Conservation (phyloP, 257 asterid genomes). For the Plantago ovata region DNA sequence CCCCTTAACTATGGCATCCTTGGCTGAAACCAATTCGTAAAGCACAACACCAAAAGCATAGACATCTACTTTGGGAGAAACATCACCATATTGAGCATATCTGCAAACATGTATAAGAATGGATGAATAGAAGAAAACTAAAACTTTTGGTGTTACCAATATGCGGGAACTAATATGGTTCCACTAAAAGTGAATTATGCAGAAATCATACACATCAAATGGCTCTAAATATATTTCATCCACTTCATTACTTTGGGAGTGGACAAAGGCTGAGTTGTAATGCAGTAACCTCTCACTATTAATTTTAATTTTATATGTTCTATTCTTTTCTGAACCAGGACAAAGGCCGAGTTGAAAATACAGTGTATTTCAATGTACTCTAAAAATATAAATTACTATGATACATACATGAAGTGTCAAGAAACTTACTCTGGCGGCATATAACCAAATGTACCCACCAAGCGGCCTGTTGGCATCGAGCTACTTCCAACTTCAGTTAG, state of each 20-base stretch:
- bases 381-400: not conserved
- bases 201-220: too few species aligned
- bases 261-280: too few species aligned
- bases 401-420: constrained; percentile 5
- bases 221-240: too few species aligned
- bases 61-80: constrained; percentile 91
- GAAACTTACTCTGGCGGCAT: constrained; percentile 96
- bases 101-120: constrained; percentile 35
- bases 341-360: too few species aligned
- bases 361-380: too few species aligned
- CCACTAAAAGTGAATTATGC: too few species aligned
- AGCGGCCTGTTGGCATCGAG: constrained; percentile 77
- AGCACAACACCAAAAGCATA: constrained; percentile 95
- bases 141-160: not conserved
- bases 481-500: constrained; percentile 85
- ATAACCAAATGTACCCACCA: constrained; percentile 97
- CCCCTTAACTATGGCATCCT: constrained; percentile 79
- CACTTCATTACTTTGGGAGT: too few species aligned
- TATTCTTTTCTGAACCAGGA: too few species aligned
- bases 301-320: too few species aligned
- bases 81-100: constrained; percentile 88
- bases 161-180: not conserved
- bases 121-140: not conserved
- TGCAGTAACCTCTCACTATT: too few species aligned
- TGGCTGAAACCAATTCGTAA: constrained; percentile 85